phyloP scores from a whole-genome alignment of 2,329 filamentous ascomycete genomes.

The Furcasterigmium furcatum region DNA sequence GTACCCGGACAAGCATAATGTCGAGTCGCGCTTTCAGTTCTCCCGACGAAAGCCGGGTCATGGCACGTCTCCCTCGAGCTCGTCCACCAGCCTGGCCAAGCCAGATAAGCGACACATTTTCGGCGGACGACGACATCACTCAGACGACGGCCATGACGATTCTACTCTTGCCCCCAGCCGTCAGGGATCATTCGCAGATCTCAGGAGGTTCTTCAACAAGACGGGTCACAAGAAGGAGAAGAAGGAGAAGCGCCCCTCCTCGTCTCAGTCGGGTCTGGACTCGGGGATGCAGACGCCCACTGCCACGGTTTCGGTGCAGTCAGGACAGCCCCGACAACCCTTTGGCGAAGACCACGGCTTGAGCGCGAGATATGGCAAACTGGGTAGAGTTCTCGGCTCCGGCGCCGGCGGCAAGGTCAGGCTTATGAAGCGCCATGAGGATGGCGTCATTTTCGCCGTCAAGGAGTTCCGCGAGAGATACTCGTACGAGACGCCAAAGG shows the following conservation, averaged over 20 bases:
- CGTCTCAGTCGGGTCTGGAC: slow-evolving; percentile 32
- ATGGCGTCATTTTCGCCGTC: slow-evolving; percentile 91
- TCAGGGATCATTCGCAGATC: slow-evolving; percentile 84
- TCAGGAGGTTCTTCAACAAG: slow-evolving; percentile 95
- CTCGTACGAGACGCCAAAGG: slow-evolving; percentile 88
- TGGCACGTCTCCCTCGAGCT: slow-evolving; percentile 51
- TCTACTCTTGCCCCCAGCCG: slow-evolving; percentile 44
- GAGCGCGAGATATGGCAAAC: slow-evolving; percentile 89
- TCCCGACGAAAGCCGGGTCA: slow-evolving; percentile 62
- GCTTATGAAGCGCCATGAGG: slow-evolving; percentile 88
- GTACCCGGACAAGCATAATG: slow-evolving; percentile 55
- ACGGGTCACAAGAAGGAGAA: slow-evolving; percentile 68
- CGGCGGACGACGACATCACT: slow-evolving; percentile 29
- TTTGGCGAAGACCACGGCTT: slow-evolving; percentile 94
- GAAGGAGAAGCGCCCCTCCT: slow-evolving; percentile 61
- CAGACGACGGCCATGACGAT: slow-evolving; percentile 46
- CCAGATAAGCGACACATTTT: slow-evolving; percentile 50
- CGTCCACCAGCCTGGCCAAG: slow-evolving; percentile 48
- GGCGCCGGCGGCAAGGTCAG: slow-evolving; percentile 93
- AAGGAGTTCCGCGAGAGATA: slow-evolving; percentile 95
- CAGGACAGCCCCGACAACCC: slow-evolving; percentile 46
- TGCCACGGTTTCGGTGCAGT: slow-evolving; percentile 41
- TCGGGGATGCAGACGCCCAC: slow-evolving; percentile 46
- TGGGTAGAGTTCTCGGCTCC: slow-evolving; percentile 89
- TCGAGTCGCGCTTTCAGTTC: slow-evolving; percentile 85